Evolutionary conservation across 495 filamentous ascomycete species (phyloP), one percentile per base, ranked within the genome.

Genomic region (Xylaria venustula): DNA sequence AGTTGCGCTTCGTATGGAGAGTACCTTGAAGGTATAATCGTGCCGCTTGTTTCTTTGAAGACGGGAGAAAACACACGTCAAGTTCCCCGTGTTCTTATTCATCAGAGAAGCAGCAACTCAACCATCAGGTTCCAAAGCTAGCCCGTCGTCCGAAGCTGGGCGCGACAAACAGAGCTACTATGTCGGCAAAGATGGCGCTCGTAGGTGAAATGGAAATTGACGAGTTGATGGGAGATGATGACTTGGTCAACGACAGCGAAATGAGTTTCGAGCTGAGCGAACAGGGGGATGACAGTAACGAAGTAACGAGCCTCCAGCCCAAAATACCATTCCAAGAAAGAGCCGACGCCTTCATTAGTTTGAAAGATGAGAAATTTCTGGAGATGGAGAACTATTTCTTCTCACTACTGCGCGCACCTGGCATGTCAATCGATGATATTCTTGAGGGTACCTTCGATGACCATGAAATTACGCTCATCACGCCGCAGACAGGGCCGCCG

Each of bases 361-460:
- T 42, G 9, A n/a, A 58, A 22, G 25, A 64, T 20, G 49, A 54
- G 7, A 32, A 58, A 6, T 71, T 67, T 49, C 11, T 60, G 40
- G 22, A 40, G n/a, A 58, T 67, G 7, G 54, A 67, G 40, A 17
- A 42, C 0, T 69, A 71, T 34, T 71, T 71, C 42, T 47, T 37
- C n/a, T 41, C 32, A n/a, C 49, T 71, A 8, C 54, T 71, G 20
- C 41, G 50, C 9, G 23, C 48, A 8, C 59, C 63, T 4, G 52
- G 7, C 11, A 20, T 63, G 28, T 63, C 59, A 1, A 54, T 71
- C 40, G 17, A 62, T 6, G 56, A 65, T 12, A 71, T 71, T 19
- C 57, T 71, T 9, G 41, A 67, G 22, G 58, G 36, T 8, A 64
- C 30, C 5, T 71, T 71, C 7, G 69, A 71, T 14, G 53, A 55